Evolutionary conservation across 805 yeast species (phyloP).

Genomic region (Spencermartinsiella europaea): DNA sequence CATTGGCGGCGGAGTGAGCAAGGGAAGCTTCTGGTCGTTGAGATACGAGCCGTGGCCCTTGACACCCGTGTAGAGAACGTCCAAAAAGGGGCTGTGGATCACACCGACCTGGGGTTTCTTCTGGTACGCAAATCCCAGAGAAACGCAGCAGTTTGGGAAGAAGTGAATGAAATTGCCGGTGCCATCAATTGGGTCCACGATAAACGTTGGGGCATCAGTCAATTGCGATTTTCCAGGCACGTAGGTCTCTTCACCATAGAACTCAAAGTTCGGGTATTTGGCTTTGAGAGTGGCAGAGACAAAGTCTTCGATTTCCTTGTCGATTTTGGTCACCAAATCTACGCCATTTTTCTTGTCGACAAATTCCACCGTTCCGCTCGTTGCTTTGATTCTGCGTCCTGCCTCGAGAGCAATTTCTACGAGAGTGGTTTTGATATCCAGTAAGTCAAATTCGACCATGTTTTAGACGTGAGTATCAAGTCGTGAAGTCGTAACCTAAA

Average conservation of each 20-base stretch:
- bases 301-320: constrained; percentile 48
- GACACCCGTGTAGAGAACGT: constrained; percentile 49
- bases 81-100: constrained; percentile 55
- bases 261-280: constrained; percentile 45
- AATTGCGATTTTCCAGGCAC: constrained; percentile 44
- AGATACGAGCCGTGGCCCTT: constrained; percentile 52
- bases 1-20: constrained; percentile 34
- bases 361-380: constrained; percentile 44
- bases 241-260: constrained; percentile 60
- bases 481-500: too few relatives aligned
- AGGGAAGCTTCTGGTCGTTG: constrained; percentile 41
- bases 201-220: constrained; percentile 52
- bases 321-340: constrained; percentile 58
- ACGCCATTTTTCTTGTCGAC: constrained; percentile 57
- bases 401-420: constrained; percentile 40
- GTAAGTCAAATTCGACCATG: constrained; percentile 24
- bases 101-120: constrained; percentile 56
- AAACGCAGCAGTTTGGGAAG: constrained; percentile 58
- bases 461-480: too few relatives aligned
- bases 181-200: constrained; percentile 63
- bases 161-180: constrained; percentile 61
- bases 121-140: constrained; percentile 50
- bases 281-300: constrained; percentile 32
- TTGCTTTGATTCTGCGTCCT: constrained; percentile 46
- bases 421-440: constrained; percentile 35